Percentiles rank a stretch among this genome's conserved stretches.
These are phyloP conservation scores for Balakata baccata DNA, from an alignment of 345 rosid genomes.

Conservation along the genomic window DNA sequence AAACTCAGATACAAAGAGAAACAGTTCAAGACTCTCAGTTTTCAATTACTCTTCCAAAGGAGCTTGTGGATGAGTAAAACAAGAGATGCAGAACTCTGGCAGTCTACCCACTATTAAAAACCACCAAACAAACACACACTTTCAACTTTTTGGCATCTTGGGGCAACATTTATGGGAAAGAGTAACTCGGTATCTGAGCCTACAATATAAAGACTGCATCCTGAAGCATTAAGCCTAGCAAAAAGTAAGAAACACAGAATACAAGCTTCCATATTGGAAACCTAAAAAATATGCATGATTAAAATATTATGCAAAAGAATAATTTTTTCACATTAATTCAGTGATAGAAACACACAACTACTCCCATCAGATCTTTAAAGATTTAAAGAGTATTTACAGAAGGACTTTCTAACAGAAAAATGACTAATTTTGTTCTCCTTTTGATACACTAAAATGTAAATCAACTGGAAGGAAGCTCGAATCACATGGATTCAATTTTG, in stretches of 20 bases:
- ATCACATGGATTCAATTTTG: background rate
- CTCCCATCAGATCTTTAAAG: background rate
- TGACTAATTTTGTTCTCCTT: background rate
- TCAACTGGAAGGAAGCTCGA: background rate
- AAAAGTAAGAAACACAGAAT: background rate
- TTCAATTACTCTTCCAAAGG: background rate
- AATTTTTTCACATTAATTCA: background rate
- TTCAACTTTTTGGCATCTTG: background rate
- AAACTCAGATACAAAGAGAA: conserved; percentile 3
- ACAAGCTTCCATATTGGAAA: background rate
- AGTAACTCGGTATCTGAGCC: background rate
- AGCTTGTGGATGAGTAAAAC: background rate
- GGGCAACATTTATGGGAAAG: background rate
- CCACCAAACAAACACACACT: background rate
- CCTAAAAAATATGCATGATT: background rate
- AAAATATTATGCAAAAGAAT: background rate
- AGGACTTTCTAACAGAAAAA: background rate
- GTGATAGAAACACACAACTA: no score
- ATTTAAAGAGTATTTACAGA: background rate
- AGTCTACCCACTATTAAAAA: background rate
- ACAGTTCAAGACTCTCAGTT: background rate
- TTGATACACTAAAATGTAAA: background rate
- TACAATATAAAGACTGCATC: background rate
- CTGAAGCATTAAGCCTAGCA: background rate
- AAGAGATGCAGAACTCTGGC: background rate